Conservation (phyloP, 352 stramenopile species). For the Phytophthora meadii region DNA sequence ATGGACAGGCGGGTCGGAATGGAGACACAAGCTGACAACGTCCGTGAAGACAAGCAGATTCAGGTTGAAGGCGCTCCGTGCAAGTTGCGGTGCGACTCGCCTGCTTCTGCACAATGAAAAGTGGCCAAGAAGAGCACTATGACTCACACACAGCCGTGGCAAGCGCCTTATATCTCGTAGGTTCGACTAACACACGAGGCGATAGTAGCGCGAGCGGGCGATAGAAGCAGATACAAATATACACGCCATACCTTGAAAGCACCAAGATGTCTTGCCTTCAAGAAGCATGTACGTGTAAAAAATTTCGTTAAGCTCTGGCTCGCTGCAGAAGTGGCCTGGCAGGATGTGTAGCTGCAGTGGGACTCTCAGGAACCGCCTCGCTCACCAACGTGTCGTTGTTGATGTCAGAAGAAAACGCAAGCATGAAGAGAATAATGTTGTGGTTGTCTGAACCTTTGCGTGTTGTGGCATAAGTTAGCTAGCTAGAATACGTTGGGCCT, state of each 20-base stretch:
- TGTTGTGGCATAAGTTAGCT: conserved; percentile 39
- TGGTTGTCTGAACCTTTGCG: conserved; percentile 20
- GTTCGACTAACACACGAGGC: conserved; percentile 8
- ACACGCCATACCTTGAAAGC: neutral
- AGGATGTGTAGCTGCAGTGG: conserved; percentile 32
- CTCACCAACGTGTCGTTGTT: conserved; percentile 2
- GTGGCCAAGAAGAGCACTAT: conserved; percentile 8
- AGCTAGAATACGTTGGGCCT: conserved; percentile 41
- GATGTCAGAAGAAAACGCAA: conserved; percentile 3
- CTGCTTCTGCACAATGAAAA: conserved; percentile 23
- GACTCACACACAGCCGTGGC: neutral
- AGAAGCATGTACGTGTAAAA: neutral
- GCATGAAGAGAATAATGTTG: neutral
- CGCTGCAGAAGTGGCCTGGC: conserved; percentile 10
- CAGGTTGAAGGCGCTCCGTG: conserved; percentile 16
- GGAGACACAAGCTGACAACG: conserved; percentile 23
- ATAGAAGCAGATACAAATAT: conserved; percentile 24
- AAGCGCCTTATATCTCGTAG: conserved; percentile 18
- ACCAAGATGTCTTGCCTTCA: too few species aligned
- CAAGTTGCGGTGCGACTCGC: conserved; percentile 13
- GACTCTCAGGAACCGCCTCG: conserved; percentile 19
- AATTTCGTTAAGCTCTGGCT: conserved; percentile 4
- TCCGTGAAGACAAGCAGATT: conserved; percentile 12
- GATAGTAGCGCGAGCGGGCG: conserved; percentile 7
- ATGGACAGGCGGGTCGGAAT: conserved; percentile 39